phyloP scores from a whole-genome alignment of 345 rosid species.

The Salix brachista region DNA sequence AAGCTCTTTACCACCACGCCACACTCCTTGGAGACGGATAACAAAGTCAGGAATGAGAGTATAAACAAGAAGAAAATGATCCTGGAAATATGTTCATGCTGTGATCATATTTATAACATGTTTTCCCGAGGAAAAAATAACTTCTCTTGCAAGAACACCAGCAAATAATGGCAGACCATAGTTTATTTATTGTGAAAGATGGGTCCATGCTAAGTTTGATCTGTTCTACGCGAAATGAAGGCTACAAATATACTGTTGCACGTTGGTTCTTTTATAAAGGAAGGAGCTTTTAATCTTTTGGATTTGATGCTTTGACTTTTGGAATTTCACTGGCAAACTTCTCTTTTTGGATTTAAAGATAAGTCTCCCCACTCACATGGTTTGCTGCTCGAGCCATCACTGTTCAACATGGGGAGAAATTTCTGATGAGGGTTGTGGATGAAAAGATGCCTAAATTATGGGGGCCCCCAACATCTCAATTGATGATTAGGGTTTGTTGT shows the following conservation, averaged over 20 bases:
- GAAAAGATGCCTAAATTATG: slow-evolving; percentile 36
- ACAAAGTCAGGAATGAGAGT: neutral
- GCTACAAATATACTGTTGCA: slow-evolving; percentile 19
- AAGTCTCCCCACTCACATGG: slow-evolving; percentile 57
- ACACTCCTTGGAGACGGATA: no score
- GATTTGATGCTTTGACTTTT: slow-evolving; percentile 53
- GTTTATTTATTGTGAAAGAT: neutral
- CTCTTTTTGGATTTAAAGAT: slow-evolving; percentile 51
- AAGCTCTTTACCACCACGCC: rapidly evolving
- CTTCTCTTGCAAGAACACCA: neutral
- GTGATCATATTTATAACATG: neutral
- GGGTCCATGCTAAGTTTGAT: neutral
- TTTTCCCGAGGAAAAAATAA: neutral
- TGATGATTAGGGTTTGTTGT: slow-evolving; percentile 47
- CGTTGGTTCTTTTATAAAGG: slow-evolving; percentile 24
- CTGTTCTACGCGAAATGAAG: slow-evolving; percentile 14
- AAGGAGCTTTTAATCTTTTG: slow-evolving; percentile 24
- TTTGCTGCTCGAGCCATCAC: slow-evolving; percentile 44
- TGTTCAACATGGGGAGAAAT: slow-evolving; percentile 28
- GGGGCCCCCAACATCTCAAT: slow-evolving; percentile 30
- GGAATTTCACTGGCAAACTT: slow-evolving; percentile 38
- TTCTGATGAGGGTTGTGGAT: slow-evolving; percentile 19
- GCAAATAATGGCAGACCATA: neutral
- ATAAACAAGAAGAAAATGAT: neutral
- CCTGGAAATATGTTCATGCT: neutral